phyloP scores from a whole-genome alignment of 352 stramenopile genomes.

The Phytophthora fragariae region DNA sequence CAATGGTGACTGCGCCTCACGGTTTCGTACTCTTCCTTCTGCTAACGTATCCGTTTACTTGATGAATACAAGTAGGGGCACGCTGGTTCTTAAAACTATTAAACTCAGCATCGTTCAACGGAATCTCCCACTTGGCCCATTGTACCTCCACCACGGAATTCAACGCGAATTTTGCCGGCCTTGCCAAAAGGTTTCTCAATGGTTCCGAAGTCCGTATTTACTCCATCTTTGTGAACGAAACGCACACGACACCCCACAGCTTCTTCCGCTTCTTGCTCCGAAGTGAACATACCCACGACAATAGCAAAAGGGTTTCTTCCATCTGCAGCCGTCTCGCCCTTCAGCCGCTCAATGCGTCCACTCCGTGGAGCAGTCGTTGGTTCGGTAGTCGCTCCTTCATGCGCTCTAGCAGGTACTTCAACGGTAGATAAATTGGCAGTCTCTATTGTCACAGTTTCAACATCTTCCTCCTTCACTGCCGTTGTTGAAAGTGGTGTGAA shows the following conservation, averaged over 20 bases:
- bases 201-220: conserved; percentile 40
- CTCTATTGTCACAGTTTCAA: conserved; percentile 6
- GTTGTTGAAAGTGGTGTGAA: conserved; percentile 12
- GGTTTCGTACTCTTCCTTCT: conserved; percentile 71
- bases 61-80: too few species aligned
- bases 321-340: conserved; percentile 70
- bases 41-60: conserved; percentile 11
- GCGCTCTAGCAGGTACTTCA: not conserved
- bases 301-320: conserved; percentile 75
- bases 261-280: conserved; percentile 48
- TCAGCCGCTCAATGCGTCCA: conserved; percentile 68
- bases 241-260: conserved; percentile 39
- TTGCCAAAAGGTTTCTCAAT: conserved; percentile 85
- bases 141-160: conserved; percentile 63
- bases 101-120: conserved; percentile 38
- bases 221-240: conserved; percentile 8
- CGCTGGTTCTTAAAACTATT: too few species aligned
- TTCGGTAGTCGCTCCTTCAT: not conserved
- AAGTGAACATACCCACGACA: conserved; percentile 61
- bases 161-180: conserved; percentile 74
- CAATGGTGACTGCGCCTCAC: conserved; percentile 71
- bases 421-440: conserved; percentile 1
- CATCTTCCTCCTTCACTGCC: not conserved
- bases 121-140: conserved; percentile 51
- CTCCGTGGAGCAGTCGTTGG: not conserved